Evolutionary conservation across 768 basidiomycete species (phyloP).

Genomic region (Phlegmacium glaucopus): DNA sequence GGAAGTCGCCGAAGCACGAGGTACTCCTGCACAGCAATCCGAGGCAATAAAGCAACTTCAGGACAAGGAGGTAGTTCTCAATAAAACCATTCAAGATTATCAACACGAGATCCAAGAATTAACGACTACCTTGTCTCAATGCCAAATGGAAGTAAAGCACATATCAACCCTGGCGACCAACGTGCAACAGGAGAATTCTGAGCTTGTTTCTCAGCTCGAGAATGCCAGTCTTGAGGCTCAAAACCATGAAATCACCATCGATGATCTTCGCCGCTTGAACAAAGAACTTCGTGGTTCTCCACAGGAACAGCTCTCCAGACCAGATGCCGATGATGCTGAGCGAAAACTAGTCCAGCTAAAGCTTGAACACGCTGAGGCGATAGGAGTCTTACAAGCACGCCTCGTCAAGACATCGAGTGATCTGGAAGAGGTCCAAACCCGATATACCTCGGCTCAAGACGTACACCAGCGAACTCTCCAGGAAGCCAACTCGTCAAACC

Average conservation of each 20-base stretch:
- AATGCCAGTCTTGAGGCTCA: slow-evolving; percentile 7
- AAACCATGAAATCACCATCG: slow-evolving; percentile 23
- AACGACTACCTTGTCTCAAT: slow-evolving; percentile 3
- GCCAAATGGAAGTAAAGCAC: slow-evolving; percentile 10
- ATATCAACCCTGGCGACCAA: slow-evolving; percentile 6
- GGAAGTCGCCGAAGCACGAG: slow-evolving; percentile 1
- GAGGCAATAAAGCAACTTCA: slow-evolving; percentile 10
- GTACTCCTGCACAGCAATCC: slow-evolving; percentile 2
- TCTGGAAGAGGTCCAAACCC: slow-evolving; percentile 31
- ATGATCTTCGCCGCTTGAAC: slow-evolving; percentile 24
- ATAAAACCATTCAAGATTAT: slow-evolving; percentile 9
- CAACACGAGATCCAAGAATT: slow-evolving; percentile 9
- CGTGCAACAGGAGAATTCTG: slow-evolving; percentile 14
- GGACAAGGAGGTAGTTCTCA: slow-evolving; percentile 6
- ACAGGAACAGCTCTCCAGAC: slow-evolving; percentile 16
- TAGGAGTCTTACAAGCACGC: slow-evolving; percentile 32
- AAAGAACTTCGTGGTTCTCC: slow-evolving; percentile 24
- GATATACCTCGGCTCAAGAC: slow-evolving; percentile 27
- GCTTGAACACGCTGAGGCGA: slow-evolving; percentile 33
- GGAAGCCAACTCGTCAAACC: slow-evolving; percentile 26
- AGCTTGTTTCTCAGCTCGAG: not conserved
- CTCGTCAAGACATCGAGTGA: slow-evolving; percentile 32
- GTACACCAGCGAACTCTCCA: slow-evolving; percentile 30
- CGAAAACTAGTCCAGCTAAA: slow-evolving; percentile 28
- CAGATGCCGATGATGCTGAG: slow-evolving; percentile 19